Evolutionary conservation across 139 green algal species (phyloP).

Genomic region (Trebouxia sp.): DNA sequence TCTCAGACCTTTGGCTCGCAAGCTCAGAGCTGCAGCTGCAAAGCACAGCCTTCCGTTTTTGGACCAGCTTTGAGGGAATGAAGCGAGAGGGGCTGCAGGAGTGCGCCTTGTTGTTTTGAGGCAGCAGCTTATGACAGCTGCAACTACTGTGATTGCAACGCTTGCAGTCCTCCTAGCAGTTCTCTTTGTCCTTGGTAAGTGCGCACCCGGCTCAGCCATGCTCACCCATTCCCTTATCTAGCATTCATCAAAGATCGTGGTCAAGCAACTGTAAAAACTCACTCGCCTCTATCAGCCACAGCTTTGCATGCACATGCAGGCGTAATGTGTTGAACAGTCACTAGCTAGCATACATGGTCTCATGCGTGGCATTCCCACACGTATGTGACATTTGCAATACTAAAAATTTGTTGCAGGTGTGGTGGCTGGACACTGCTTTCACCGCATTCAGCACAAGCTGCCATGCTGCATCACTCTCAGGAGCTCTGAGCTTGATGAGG

Average conservation of each 20-base stretch:
- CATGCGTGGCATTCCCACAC: neutral
- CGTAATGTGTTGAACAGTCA: neutral
- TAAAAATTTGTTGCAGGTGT: conserved; percentile 19
- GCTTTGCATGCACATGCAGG: neutral
- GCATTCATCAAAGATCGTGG: neutral
- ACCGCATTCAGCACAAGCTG: neutral
- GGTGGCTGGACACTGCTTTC: neutral
- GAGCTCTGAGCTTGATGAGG: neutral
- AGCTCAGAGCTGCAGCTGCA: neutral
- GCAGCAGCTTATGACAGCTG: neutral
- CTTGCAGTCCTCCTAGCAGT: conserved; percentile 17
- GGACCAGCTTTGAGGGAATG: neutral
- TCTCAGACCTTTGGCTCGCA: neutral
- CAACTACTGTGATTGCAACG: neutral
- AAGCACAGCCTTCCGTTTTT: neutral
- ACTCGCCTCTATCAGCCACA: neutral
- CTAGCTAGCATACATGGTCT: neutral
- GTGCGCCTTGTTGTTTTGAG: neutral
- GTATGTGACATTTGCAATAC: too few species aligned
- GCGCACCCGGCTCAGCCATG: neutral
- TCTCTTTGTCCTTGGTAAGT: conserved; percentile 16
- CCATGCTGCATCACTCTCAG: conserved; percentile 4
- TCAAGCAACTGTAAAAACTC: neutral
- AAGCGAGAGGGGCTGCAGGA: neutral
- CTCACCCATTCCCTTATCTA: neutral